These are phyloP conservation scores for Gonium pectorale DNA, from an alignment of 139 green algal genomes.

Conservation along the genomic window DNA sequence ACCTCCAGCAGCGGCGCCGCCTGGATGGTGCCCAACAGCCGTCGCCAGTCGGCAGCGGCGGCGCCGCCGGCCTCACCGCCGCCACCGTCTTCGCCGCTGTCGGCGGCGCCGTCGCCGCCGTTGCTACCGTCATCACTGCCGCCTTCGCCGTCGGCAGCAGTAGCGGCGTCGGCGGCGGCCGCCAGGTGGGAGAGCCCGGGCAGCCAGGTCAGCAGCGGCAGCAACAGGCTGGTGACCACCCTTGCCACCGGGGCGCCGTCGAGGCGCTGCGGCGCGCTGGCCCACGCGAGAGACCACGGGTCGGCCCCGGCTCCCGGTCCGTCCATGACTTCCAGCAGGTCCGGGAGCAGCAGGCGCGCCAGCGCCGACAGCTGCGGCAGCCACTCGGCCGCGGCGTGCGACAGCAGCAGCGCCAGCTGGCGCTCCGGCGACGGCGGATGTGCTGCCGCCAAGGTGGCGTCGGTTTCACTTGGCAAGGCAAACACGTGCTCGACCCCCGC, in stretches of 20 bases:
- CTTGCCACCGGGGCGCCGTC: no score
- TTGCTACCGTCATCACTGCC: background rate
- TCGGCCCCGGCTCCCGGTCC: no score
- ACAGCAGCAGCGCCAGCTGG: background rate
- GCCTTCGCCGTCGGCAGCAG: background rate
- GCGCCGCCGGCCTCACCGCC: no score
- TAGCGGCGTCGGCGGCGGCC: no score
- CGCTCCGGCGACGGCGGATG: no score
- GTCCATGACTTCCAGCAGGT: no score
- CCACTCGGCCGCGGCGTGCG: background rate
- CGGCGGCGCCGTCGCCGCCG: no score
- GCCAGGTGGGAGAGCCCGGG: background rate
- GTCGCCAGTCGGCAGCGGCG: background rate
- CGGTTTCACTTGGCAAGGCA: no score
- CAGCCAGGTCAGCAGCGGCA: background rate
- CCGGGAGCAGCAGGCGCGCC: background rate
- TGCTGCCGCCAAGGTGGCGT: no score
- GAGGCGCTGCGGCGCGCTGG: no score
- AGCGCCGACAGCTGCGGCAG: background rate
- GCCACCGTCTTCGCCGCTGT: background rate
- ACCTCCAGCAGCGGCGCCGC: background rate
- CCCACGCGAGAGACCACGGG: no score
- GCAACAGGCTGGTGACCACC: background rate
- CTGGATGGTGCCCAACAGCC: background rate
- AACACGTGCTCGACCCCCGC: no score